Conservation (phyloP, 805 yeast species). For the Ogataea naganishii region DNA sequence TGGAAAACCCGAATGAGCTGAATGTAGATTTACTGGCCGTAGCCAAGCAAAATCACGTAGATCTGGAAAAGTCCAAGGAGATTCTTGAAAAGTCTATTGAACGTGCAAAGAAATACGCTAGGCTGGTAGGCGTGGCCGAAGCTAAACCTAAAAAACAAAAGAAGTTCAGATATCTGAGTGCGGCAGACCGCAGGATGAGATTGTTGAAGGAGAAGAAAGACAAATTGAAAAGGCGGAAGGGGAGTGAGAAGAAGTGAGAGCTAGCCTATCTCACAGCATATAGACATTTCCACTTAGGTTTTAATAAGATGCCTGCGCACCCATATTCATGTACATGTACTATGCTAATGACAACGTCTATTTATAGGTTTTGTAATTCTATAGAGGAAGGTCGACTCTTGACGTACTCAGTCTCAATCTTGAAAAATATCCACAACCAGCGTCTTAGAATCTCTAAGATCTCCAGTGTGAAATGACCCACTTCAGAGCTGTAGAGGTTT, state of each 20-base stretch:
- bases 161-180: constrained; percentile 84
- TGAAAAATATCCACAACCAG: constrained; percentile 83
- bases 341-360: background rate
- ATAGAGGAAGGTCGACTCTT: constrained; percentile 13
- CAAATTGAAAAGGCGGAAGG: constrained; percentile 14
- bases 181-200: constrained; percentile 61
- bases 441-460: constrained; percentile 72
- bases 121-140: constrained; percentile 40
- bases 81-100: constrained; percentile 67
- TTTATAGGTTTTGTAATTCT: constrained; percentile 13
- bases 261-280: background rate
- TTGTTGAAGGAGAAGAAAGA: constrained; percentile 34
- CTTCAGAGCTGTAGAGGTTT: constrained; percentile 31
- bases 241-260: constrained; percentile 22
- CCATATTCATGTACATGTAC: constrained; percentile 1
- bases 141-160: constrained; percentile 45
- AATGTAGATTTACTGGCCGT: constrained; percentile 25
- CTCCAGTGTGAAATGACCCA: constrained; percentile 62
- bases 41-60: constrained; percentile 64
- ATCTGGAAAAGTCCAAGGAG: constrained; percentile 56
- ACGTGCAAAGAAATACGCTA: constrained; percentile 80
- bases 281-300: too few relatives aligned
- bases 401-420: constrained; percentile 69
- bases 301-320: background rate
- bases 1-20: constrained; percentile 36